These are phyloP conservation scores for Canna indica DNA, from an alignment of 176 grass and related monocot genomes.

Conservation along the genomic window DNA sequence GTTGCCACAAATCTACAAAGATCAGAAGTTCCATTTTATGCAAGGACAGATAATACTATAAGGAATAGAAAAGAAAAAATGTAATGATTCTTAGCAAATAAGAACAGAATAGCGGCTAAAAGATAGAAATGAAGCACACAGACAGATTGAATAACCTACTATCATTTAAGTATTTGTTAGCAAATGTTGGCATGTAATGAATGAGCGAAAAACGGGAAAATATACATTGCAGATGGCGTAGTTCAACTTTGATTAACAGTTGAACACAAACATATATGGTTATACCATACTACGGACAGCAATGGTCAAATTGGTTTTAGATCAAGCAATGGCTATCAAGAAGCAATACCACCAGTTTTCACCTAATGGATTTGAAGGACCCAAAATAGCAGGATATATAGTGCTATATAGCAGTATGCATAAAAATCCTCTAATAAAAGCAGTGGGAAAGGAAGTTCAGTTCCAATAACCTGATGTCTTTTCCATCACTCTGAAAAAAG, in stretches of 20 bases:
- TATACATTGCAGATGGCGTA: neutral
- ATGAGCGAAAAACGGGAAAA: neutral
- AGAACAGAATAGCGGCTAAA: neutral
- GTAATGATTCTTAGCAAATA: neutral
- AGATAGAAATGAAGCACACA: neutral
- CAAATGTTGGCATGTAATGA: neutral
- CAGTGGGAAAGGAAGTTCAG: conserved; percentile 19
- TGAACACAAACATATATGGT: neutral
- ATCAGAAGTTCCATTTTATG: neutral
- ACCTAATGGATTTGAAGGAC: neutral
- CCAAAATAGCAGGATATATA: neutral
- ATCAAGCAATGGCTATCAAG: neutral
- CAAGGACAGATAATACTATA: neutral
- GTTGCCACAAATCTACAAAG: conserved; percentile 61
- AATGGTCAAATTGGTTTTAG: neutral
- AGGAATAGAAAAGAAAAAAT: neutral
- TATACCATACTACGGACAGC: neutral
- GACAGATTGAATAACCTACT: neutral
- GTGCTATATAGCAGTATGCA: neutral
- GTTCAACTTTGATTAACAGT: neutral
- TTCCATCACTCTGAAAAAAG: conserved; percentile 74
- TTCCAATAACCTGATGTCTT: conserved; percentile 50
- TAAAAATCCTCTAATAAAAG: conserved; percentile 12
- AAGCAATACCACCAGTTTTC: neutral
- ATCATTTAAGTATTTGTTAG: neutral